A percentile compares a stretch with the other conserved stretches of the same genome.
These are phyloP conservation scores for Fusarium sp. DNA, from an alignment of 2,329 filamentous ascomycete species.

Conservation along the genomic window DNA sequence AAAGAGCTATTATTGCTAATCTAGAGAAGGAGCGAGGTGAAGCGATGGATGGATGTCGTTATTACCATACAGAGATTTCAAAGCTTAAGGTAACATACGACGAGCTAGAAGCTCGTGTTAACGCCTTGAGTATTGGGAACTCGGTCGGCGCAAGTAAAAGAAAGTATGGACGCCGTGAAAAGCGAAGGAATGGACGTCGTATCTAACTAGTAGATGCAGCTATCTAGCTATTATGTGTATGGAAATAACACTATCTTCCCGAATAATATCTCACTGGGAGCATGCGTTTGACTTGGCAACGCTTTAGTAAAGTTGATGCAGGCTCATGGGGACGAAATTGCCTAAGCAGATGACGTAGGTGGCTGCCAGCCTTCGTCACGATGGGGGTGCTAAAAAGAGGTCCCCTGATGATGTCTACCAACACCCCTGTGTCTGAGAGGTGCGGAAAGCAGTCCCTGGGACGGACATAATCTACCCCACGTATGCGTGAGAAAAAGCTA, in stretches of 20 bases:
- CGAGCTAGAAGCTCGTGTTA: not conserved
- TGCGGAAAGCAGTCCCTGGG: not conserved
- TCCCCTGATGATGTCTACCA: not conserved
- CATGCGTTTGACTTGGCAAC: not conserved
- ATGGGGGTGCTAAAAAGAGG: not conserved
- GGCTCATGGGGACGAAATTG: not conserved
- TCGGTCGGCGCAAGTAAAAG: not conserved
- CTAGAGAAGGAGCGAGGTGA: slow-evolving; percentile 2
- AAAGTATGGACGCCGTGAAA: not conserved
- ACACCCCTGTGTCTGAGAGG: not conserved
- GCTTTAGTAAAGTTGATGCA: not conserved
- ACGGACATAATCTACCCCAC: not conserved
- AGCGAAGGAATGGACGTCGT: not conserved
- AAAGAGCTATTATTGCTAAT: not conserved
- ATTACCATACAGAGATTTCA: not conserved
- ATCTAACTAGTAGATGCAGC: too few species aligned
- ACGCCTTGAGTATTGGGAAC: not conserved
- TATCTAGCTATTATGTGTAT: not conserved
- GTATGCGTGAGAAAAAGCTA: not conserved
- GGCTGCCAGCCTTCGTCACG: not conserved
- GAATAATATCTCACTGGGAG: not conserved
- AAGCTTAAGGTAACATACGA: slow-evolving; percentile 3
- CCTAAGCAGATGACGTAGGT: not conserved
- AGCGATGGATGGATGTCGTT: slow-evolving; percentile 5
- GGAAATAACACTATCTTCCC: not conserved